phyloP scores from a whole-genome alignment of 2,329 filamentous ascomycete genomes.

The Fusarium liriodendri region DNA sequence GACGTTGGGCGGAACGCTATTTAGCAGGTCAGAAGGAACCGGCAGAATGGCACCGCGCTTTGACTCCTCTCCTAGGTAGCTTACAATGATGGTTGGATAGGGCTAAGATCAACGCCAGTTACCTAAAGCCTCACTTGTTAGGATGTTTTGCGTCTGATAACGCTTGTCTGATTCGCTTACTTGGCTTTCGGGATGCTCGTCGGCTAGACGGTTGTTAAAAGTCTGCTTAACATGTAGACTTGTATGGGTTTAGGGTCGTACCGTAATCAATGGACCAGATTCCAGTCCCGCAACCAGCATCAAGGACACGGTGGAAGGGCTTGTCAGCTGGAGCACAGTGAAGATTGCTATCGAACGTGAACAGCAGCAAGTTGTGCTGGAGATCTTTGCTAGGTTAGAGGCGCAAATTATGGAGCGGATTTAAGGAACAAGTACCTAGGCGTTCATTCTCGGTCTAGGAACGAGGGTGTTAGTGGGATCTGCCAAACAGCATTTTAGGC shows the following conservation, averaged over 20 bases:
- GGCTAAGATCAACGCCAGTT: background rate
- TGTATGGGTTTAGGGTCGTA: accelerated
- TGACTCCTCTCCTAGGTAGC: background rate
- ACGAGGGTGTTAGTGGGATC: background rate
- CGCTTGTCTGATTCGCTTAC: background rate
- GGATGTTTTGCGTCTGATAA: background rate
- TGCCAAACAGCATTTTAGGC: background rate
- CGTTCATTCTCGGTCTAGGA: background rate
- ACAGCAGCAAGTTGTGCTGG: background rate
- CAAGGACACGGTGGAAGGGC: background rate
- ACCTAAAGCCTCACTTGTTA: background rate
- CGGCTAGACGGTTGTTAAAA: background rate
- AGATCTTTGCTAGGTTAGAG: background rate
- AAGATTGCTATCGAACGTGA: background rate
- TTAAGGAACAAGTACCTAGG: background rate
- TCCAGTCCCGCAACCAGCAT: background rate
- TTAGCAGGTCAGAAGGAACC: background rate
- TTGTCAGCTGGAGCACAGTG: background rate
- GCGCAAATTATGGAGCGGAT: background rate
- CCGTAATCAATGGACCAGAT: background rate
- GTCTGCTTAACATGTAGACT: background rate
- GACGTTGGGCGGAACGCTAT: slow-evolving; percentile 23
- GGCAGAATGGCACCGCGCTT: background rate
- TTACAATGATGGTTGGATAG: background rate
- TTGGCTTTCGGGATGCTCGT: background rate